phyloP scores from a whole-genome alignment of 2,329 filamentous ascomycete genomes.

The Sporothrix curviconia region DNA sequence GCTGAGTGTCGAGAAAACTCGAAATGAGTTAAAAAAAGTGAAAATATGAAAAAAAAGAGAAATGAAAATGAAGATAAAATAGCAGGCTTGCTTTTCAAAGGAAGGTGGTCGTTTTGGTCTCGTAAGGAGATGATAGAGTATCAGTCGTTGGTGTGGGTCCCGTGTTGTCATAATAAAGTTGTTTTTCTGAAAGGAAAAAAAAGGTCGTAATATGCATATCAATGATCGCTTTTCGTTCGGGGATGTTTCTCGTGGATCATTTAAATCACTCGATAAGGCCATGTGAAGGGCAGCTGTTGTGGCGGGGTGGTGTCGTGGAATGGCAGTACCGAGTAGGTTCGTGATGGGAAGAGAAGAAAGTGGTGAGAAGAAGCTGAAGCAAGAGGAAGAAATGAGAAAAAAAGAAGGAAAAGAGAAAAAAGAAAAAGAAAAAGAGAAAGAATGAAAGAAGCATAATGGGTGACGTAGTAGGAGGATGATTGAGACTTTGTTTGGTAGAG shows the following conservation, averaged over 20 bases:
- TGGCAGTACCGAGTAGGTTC: conserved; percentile 12
- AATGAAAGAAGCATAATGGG: conserved; percentile 2
- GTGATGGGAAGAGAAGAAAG: conserved; percentile 15
- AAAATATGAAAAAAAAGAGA: background rate
- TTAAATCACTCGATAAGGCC: conserved; percentile 18
- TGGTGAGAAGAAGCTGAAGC: no score
- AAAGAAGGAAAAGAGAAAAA: background rate
- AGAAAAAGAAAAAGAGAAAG: background rate
- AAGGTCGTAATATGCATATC: conserved; percentile 17
- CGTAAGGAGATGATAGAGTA: conserved; percentile 7
- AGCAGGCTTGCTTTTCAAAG: conserved; percentile 14
- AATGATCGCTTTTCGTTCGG: conserved; percentile 14
- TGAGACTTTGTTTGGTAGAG: no score
- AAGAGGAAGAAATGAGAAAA: background rate
- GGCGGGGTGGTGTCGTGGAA: background rate
- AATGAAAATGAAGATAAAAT: conserved; percentile 1
- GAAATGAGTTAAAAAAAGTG: background rate
- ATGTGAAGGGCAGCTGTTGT: no score
- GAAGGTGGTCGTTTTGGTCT: conserved; percentile 15
- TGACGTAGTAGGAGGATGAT: no score
- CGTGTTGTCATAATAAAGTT: conserved; percentile 12
- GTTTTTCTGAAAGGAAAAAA: background rate
- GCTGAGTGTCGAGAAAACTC: no score
- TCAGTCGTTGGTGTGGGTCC: conserved; percentile 18
- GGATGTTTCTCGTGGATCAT: conserved; percentile 15